These are phyloP conservation scores for Trametes elegans DNA, from an alignment of 768 basidiomycete genomes.

Conservation along the genomic window DNA sequence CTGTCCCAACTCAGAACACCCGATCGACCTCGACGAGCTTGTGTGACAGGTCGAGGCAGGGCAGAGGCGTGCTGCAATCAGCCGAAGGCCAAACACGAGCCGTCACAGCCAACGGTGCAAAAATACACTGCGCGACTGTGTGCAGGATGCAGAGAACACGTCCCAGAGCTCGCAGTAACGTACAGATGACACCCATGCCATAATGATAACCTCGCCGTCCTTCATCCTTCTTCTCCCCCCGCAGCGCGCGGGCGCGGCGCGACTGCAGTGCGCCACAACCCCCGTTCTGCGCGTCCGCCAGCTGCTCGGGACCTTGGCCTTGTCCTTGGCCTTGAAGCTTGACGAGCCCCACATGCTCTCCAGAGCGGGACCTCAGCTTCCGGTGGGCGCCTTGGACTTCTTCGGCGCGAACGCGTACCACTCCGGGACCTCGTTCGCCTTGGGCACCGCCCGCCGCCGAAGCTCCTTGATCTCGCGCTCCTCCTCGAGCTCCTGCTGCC, in stretches of 20 bases:
- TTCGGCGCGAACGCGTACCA: constrained; percentile 76
- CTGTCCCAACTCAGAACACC: too few species aligned
- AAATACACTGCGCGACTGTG: constrained; percentile 2
- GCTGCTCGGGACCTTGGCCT: constrained; percentile 3
- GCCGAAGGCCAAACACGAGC: too few species aligned
- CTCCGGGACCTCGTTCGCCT: constrained; percentile 69
- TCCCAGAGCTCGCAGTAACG: constrained; percentile 3
- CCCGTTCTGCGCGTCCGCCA: constrained; percentile 6
- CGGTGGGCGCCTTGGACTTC: constrained; percentile 34
- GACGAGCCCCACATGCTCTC: neutral
- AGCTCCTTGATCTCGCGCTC: constrained; percentile 60
- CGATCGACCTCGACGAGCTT: too few species aligned
- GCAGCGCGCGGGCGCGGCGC: constrained; percentile 9
- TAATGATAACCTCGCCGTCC: constrained; percentile 14
- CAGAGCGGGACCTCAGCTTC: constrained; percentile 5
- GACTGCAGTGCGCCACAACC: constrained; percentile 8
- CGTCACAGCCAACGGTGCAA: neutral
- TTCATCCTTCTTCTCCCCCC: constrained; percentile 1
- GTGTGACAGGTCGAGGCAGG: too few species aligned
- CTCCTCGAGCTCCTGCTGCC: constrained; percentile 52
- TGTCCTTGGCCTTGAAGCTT: neutral
- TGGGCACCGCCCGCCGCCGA: constrained; percentile 60
- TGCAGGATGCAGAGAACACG: constrained; percentile 8
- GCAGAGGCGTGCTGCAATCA: too few species aligned
- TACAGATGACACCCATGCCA: constrained; percentile 15